Conservation (phyloP, 225 moss, liverwort and hornwort species). For the Anthoceros angustus region DNA sequence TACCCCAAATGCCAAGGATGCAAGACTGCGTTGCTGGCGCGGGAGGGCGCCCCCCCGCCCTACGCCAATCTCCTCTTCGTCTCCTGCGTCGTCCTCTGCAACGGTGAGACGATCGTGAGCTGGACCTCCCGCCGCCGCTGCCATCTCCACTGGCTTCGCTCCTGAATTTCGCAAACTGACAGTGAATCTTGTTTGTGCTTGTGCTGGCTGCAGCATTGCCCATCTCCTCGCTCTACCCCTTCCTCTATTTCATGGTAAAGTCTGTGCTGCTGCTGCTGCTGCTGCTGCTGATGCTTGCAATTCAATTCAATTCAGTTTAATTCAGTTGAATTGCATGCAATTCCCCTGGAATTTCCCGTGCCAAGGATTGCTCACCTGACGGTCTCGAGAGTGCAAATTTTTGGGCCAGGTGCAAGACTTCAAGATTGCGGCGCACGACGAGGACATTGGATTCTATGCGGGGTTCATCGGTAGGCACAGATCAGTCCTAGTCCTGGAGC, state of each 20-base stretch:
- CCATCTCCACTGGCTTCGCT: neutral
- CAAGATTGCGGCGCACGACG: constrained; percentile 37
- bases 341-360: neutral
- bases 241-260: constrained; percentile 87
- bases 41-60: constrained; percentile 34
- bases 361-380: neutral
- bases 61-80: constrained; percentile 19
- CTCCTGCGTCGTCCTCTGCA: constrained; percentile 37
- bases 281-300: neutral
- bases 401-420: constrained; percentile 53
- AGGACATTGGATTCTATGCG: constrained; percentile 76
- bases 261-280: constrained; percentile 7
- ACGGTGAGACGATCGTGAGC: constrained; percentile 15
- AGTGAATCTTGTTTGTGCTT: constrained; percentile 6
- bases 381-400: neutral
- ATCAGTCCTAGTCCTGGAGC: no score
- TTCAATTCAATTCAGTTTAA: neutral
- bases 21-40: constrained; percentile 30
- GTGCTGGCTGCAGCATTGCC: constrained; percentile 50
- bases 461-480: constrained; percentile 48
- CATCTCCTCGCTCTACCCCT: constrained; percentile 67
- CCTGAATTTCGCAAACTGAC: neutral
- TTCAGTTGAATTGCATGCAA: neutral
- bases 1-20: constrained; percentile 57
- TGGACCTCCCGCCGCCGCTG: neutral